Conservation (phyloP, 2,329 filamentous ascomycete species). For the Trichoderma gracile region DNA sequence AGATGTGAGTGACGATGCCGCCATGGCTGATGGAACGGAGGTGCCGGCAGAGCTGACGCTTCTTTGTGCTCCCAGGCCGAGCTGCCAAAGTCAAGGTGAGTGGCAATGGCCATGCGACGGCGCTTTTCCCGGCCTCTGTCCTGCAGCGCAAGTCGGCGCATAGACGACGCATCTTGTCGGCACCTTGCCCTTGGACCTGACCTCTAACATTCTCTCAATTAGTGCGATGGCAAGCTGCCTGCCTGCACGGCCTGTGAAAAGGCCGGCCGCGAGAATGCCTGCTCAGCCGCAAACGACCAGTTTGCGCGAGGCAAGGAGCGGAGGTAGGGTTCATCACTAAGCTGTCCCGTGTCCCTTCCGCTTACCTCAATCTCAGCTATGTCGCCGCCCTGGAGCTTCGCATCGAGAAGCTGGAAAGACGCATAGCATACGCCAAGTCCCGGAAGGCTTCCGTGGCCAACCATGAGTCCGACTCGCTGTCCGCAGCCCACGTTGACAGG, state of each 20-base stretch:
- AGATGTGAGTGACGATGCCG: constrained; percentile 55
- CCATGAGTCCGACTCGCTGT: constrained; percentile 56
- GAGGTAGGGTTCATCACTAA: constrained; percentile 54
- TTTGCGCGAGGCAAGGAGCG: constrained; percentile 94
- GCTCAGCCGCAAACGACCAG: constrained; percentile 92
- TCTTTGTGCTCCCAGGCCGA: constrained; percentile 54
- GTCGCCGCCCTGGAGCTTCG: constrained; percentile 91
- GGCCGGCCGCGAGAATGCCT: constrained; percentile 81
- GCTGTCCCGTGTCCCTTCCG: background rate
- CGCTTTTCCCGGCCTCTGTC: background rate
- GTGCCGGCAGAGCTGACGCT: constrained; percentile 20
- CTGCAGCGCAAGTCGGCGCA: background rate
- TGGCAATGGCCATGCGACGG: constrained; percentile 21
- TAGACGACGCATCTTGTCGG: background rate
- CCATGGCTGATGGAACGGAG: background rate
- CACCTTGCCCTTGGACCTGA: background rate
- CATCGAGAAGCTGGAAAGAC: constrained; percentile 83
- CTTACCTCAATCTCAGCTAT: constrained; percentile 57
- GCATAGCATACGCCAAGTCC: constrained; percentile 67
- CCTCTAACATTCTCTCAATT: constrained; percentile 15
- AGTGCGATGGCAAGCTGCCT: constrained; percentile 94
- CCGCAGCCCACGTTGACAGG: constrained; percentile 51
- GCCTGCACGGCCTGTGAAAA: constrained; percentile 95
- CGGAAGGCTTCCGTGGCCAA: constrained; percentile 70
- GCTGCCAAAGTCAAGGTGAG: constrained; percentile 86